These are phyloP conservation scores for Jamesozyma spencerorum DNA, from an alignment of 805 yeast genomes.

Conservation along the genomic window DNA sequence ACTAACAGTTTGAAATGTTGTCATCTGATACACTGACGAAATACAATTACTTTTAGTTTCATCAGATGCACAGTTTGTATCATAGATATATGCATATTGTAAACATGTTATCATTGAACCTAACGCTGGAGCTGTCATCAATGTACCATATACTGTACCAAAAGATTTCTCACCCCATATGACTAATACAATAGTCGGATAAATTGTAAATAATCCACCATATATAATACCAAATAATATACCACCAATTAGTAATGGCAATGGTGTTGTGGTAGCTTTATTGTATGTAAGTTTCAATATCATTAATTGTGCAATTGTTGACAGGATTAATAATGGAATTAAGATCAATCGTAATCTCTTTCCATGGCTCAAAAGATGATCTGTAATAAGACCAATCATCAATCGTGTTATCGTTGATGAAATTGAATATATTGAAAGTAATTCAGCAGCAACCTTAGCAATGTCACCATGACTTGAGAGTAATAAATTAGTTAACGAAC, in stretches of 20 bases:
- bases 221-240: slow-evolving; percentile 58
- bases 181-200: slow-evolving; percentile 74
- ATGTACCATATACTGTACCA: slow-evolving; percentile 89
- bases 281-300: slow-evolving; percentile 8
- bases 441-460: slow-evolving; percentile 26
- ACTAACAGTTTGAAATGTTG: slow-evolving; percentile 2
- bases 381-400: slow-evolving; percentile 58
- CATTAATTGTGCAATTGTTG: slow-evolving; percentile 32
- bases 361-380: slow-evolving; percentile 35
- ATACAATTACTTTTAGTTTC: slow-evolving; percentile 13
- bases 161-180: slow-evolving; percentile 83
- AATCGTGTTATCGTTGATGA: slow-evolving; percentile 63
- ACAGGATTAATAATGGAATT: slow-evolving; percentile 27
- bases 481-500: slow-evolving; percentile 44
- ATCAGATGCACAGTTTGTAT: slow-evolving; percentile 29
- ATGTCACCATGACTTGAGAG: slow-evolving; percentile 7
- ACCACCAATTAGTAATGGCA: slow-evolving; percentile 21
- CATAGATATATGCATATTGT: slow-evolving; percentile 57
- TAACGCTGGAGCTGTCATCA: slow-evolving; percentile 80
- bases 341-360: slow-evolving; percentile 29
- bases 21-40: slow-evolving; percentile 12
- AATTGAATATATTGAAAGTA: slow-evolving; percentile 55
- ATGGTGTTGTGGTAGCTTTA: neutral
- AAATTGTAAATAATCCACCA: slow-evolving; percentile 78
- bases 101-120: slow-evolving; percentile 66